Percentiles rank a stretch among this genome's conserved stretches.
phyloP scores from a whole-genome alignment of 345 rosid species.

The Pistacia integerrima region DNA sequence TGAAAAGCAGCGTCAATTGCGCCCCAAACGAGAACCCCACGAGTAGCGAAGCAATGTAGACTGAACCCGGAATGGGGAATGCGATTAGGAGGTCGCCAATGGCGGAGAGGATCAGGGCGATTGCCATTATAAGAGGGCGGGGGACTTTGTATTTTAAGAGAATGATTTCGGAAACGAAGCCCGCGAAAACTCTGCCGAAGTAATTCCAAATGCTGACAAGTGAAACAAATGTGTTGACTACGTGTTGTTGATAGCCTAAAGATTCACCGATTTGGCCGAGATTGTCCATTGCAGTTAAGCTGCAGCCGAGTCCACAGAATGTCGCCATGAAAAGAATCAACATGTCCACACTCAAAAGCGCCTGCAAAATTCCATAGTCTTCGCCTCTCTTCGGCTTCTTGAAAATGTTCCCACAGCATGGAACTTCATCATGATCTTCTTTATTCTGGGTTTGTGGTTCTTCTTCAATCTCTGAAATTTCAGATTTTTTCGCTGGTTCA shows the following conservation, averaged over 20 bases:
- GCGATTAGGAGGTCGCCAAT: conserved; percentile 51
- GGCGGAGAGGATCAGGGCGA: conserved; percentile 47
- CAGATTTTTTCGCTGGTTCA: background rate
- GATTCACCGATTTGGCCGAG: conserved; percentile 63
- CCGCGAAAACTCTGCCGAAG: conserved; percentile 52
- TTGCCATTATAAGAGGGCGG: conserved; percentile 44
- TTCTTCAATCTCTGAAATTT: background rate
- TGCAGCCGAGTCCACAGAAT: conserved; percentile 60
- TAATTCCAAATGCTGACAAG: conserved; percentile 70
- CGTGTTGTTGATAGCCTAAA: conserved; percentile 47
- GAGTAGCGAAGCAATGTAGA: conserved; percentile 52
- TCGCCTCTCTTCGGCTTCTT: conserved; percentile 56
- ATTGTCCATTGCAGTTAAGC: conserved; percentile 63
- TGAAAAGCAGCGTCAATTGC: conserved; percentile 56
- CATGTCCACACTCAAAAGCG: conserved; percentile 60
- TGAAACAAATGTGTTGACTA: conserved; percentile 51
- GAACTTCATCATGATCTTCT: conserved; percentile 14
- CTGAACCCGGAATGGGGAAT: conserved; percentile 34
- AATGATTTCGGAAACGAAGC: conserved; percentile 51
- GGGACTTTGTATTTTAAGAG: conserved; percentile 45
- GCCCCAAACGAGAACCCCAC: conserved; percentile 61
- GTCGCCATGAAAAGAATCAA: conserved; percentile 52
- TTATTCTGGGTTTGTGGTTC: background rate
- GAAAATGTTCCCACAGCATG: conserved; percentile 48
- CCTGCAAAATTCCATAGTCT: conserved; percentile 61